Evolutionary conservation across 1,139 yeast genomes (phyloP).

Genomic region (Hyphopichia fennica): DNA sequence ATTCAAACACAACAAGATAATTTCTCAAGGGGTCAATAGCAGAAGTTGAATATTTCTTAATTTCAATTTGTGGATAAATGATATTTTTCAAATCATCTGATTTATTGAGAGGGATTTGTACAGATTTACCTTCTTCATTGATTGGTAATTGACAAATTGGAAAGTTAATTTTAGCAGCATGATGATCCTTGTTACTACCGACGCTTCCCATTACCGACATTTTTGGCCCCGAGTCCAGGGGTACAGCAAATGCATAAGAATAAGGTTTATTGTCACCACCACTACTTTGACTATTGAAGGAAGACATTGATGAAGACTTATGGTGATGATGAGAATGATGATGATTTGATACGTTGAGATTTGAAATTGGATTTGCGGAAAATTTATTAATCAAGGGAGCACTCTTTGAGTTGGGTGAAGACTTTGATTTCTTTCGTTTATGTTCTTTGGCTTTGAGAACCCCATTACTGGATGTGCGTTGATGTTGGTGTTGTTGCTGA

Average conservation of each 20-base stretch:
- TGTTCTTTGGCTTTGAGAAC: background rate
- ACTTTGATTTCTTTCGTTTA: conserved; percentile 9
- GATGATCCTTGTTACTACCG: background rate
- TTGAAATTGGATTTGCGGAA: conserved; percentile 5
- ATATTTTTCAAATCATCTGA: conserved; percentile 25
- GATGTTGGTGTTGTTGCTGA: background rate
- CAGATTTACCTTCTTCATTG: conserved; percentile 7
- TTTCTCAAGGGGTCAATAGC: conserved; percentile 59
- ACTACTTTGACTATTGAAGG: background rate
- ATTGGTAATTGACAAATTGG: conserved; percentile 21
- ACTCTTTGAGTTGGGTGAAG: conserved; percentile 7
- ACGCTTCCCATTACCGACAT: conserved; percentile 1
- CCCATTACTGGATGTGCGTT: background rate
- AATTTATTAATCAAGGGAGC: conserved; percentile 8
- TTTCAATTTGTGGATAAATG: conserved; percentile 41
- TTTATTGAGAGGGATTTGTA: conserved; percentile 21
- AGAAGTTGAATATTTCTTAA: conserved; percentile 71
- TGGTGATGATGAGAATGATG: background rate
- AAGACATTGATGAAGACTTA: background rate
- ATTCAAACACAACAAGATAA: conserved; percentile 73
- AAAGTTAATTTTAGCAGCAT: conserved; percentile 16
- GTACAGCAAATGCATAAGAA: background rate
- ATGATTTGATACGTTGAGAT: background rate
- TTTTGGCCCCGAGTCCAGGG: background rate
- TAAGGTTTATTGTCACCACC: background rate